phyloP scores from a whole-genome alignment of 306 rosid species.

The Arachis stenosperma region DNA sequence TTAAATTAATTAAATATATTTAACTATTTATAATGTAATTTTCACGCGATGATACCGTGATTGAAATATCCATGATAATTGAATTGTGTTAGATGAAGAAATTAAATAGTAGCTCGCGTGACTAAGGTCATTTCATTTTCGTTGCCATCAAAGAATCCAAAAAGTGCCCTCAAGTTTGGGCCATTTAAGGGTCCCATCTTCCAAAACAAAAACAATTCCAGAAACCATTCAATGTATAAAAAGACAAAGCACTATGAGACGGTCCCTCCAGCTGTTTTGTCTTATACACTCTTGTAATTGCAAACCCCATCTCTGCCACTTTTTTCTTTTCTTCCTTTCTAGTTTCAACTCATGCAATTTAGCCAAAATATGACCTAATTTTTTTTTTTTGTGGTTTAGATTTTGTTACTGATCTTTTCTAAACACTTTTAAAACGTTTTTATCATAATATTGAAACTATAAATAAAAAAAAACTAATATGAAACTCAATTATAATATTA shows the following conservation, averaged over 20 bases:
- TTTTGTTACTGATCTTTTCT: too few relatives aligned
- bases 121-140: constrained; percentile 23
- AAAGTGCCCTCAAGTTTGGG: constrained; percentile 50
- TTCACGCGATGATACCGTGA: too few relatives aligned
- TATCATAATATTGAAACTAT: too few relatives aligned
- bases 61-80: too few relatives aligned
- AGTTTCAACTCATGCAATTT: constrained; percentile 16
- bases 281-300: not conserved
- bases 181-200: constrained; percentile 49
- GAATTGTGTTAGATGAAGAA: constrained; percentile 8
- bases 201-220: constrained; percentile 46
- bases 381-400: too few relatives aligned
- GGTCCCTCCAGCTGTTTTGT: constrained; percentile 48
- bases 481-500: too few relatives aligned
- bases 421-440: too few relatives aligned
- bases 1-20: too few relatives aligned
- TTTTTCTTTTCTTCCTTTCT: constrained; percentile 20
- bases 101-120: constrained; percentile 29
- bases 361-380: not conserved
- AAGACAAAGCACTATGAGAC: constrained; percentile 40
- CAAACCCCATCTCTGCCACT: not conserved
- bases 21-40: too few relatives aligned
- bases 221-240: constrained; percentile 35
- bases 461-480: too few relatives aligned
- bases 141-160: constrained; percentile 58